A percentile compares a stretch with the other conserved stretches of the same genome.
phyloP scores from a whole-genome alignment of 2,329 filamentous ascomycete species.

The Blumeriella jaapii region DNA sequence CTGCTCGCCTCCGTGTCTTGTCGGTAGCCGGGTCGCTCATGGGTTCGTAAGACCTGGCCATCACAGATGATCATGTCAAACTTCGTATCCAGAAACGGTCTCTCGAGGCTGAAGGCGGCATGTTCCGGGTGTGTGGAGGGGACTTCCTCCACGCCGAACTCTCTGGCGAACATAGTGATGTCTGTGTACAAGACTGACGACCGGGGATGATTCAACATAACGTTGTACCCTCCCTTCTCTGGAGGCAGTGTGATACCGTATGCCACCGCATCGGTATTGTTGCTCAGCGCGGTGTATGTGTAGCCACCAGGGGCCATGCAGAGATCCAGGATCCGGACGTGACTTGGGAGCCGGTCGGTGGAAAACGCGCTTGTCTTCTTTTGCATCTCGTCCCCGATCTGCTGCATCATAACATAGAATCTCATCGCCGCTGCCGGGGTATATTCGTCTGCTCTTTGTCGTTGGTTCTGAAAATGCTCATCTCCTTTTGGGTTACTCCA shows the following conservation, averaged over 20 bases:
- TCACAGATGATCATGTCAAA: slow-evolving; percentile 16
- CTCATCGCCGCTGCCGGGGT: slow-evolving; percentile 8
- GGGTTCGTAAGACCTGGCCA: slow-evolving; percentile 14
- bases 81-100: slow-evolving; percentile 6
- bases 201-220: slow-evolving; percentile 6
- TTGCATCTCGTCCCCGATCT: slow-evolving; percentile 33
- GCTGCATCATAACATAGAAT: slow-evolving; percentile 33
- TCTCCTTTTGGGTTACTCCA: slow-evolving; percentile 35
- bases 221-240: slow-evolving; percentile 11
- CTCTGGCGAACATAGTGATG: slow-evolving; percentile 15
- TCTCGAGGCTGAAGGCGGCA: slow-evolving; percentile 5
- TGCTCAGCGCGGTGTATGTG: slow-evolving; percentile 13
- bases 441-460: slow-evolving; percentile 27
- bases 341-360: background rate
- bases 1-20: slow-evolving; percentile 8
- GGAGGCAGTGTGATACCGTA: slow-evolving; percentile 15
- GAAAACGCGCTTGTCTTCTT: slow-evolving; percentile 6
- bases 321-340: slow-evolving; percentile 12
- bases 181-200: slow-evolving; percentile 11
- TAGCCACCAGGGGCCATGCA: slow-evolving; percentile 20
- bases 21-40: slow-evolving; percentile 11
- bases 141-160: slow-evolving; percentile 12
- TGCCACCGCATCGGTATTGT: slow-evolving; percentile 13
- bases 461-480: slow-evolving; percentile 31
- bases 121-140: slow-evolving; percentile 9